Evolutionary conservation across 2,329 filamentous ascomycete genomes (phyloP), one percentile per base, ranked within the genome.

Genomic region (Verticillium dahliae): DNA sequence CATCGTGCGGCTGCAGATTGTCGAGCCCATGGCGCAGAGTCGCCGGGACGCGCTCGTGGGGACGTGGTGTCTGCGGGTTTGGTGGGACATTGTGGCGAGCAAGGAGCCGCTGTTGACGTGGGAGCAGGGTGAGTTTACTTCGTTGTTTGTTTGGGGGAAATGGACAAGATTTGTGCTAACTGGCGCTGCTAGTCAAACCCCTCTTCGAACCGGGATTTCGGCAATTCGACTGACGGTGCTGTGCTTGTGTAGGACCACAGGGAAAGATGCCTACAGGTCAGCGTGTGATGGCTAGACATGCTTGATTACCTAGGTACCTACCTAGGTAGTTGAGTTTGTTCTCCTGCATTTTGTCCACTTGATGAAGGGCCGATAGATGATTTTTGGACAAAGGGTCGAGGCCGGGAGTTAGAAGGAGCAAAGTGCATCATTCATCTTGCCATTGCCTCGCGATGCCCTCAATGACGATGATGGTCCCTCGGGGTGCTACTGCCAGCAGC

Each of bases 51-150:
- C 71, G 4, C 69, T 76, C 22, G 73, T 73, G 9, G 67, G 69
- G 4, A 71, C 73, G 9, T 76, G 74, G 75, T 68, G 75, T 58
- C 56, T 73, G 57, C 69, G 72, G 57, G 59, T 73, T 31, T 76
- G 74, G 74, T 69, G 68, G 57, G 69, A 71, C n/a, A 41, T 72
- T 37, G 68, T 72, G 3, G 66, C 62, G 14, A n/a, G 34, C 15
- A 64, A 61, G 11, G 52, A 60, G 14, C n/a, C 45, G 13, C 57
- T 58, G 13, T 39, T 54, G n/a, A 60, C 59, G 1, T 65, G 63
- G 63, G 62, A 60, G 13, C 57, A 64, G 1, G 39, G 63, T 62
- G 14, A 62, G 62, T 41, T 1, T 1, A 6, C 1, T 11, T 13
- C n/a, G 10, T 35, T 58, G 4, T 7, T 14, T 35, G n/a, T 18